phyloP scores from a whole-genome alignment of 2,329 filamentous ascomycete species.

The Orbilia blumenaviensis region DNA sequence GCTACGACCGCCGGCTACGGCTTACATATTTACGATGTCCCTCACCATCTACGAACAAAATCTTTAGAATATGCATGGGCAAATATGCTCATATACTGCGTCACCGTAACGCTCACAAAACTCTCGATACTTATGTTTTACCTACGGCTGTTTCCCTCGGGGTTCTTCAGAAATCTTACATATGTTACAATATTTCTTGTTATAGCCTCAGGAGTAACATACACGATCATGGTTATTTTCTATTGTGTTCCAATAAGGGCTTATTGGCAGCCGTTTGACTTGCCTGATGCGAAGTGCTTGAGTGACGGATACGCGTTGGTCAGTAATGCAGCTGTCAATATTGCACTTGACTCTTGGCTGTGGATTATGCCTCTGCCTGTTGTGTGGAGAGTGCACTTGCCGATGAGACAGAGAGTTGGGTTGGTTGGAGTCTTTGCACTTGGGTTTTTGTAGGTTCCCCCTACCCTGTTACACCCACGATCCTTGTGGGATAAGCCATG shows the following conservation, averaged over 20 bases:
- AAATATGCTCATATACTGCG: constrained; percentile 45
- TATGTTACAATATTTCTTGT: constrained; percentile 31
- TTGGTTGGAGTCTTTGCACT: constrained; percentile 45
- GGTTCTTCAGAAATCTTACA: constrained; percentile 28
- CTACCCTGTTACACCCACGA: too few species aligned
- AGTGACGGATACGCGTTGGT: constrained; percentile 41
- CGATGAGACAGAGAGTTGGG: constrained; percentile 36
- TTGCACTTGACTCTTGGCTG: constrained; percentile 46
- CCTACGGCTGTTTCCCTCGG: constrained; percentile 30
- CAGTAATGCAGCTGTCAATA: constrained; percentile 51
- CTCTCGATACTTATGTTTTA: constrained; percentile 52
- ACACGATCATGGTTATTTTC: constrained; percentile 35
- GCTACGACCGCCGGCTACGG: constrained; percentile 52
- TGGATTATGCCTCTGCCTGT: constrained; percentile 46
- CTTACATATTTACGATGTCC: constrained; percentile 50
- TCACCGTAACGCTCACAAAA: constrained; percentile 46
- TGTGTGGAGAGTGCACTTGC: constrained; percentile 40
- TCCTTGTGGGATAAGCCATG: background rate
- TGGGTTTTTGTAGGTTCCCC: constrained; percentile 39
- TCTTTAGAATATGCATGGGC: constrained; percentile 52
- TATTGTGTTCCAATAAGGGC: constrained; percentile 46
- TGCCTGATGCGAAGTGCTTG: constrained; percentile 33
- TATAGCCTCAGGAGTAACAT: constrained; percentile 23
- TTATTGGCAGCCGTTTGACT: constrained; percentile 45
- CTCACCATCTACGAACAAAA: constrained; percentile 41